Base-by-base conservation (phyloP, 805 yeast genomes). In the Barnettozyma vustinii region DNA sequence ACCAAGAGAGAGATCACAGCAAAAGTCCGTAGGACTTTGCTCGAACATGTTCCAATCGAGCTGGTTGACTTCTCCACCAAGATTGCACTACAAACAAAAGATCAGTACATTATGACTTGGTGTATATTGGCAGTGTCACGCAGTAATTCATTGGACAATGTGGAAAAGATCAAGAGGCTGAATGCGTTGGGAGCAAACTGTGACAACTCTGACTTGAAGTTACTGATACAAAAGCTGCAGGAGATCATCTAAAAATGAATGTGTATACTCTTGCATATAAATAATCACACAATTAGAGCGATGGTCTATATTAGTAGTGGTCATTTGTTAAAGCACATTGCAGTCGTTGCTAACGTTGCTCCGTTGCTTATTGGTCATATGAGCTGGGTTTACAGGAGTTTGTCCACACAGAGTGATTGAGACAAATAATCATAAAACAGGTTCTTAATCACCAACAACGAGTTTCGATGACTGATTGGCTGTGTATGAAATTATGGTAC, bases 71-170 rank as follows among this genome's bases (percentile, higher is more conserved):
- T 42, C 7, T 26, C 52, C 1, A 9, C 47, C 33, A 45, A 43
- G 15, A 32, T 49, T 25, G 57, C 52, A 3, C 37, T 49, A 23
- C 46, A 37, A 15, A 46, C 44, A 12, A 40, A 43, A 10, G 53
- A 53, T 30, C 26, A 30, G 1, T 18, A 30, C 2, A 8, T 58
- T n/a, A 2, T 52, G 19, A 46, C 48, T 10, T 55, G 58, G 58
- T 51, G 55, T 43, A 23, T 54, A 18, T 20, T 43, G 19, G 43
- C 47, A 10, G 23, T 47, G 4, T 33, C 40, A 5, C 42, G 36
- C 19, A 47, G 21, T 25, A 6, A 9, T 19, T 5, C 16, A 2
- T 13, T 47, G 37, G 32, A 12, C n/a, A 19, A 16, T 8, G 18
- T 9, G 18, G 20, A 47, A 3, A 47, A 47, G 33, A 33, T 33